Evolutionary conservation across 2,329 filamentous ascomycete species (phyloP), one percentile per base, ranked within the genome.

Genomic region (Mycosphaerelloides madeirae): DNA sequence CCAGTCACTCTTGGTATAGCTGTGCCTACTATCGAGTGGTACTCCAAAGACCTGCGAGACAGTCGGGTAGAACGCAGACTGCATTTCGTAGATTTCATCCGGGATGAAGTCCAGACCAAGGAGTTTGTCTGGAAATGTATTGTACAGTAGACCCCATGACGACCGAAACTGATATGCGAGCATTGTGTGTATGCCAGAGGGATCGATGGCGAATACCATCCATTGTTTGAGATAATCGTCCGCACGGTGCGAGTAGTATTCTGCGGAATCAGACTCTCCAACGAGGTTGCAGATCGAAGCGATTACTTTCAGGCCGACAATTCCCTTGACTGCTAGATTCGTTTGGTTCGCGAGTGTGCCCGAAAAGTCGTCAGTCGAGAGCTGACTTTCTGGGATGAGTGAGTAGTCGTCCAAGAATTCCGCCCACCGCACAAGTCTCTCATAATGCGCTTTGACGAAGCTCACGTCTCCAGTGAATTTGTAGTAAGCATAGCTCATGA

Each of bases 281-380:
- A 48, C 22, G 3, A 31, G 18, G 12, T 39, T 16, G 31, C 46
- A 41, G 32, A 48, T 48, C 16, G 38, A 13, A 22, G 54, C 42
- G 51, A 60, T 60, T 12, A 55, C 63, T 3, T 56, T 44, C 43
- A 76, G 60, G 18, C 65, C 66, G 11, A 55, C 43, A 12, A 49
- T 40, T 1, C 50, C 49, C 40, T 55, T 52, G 29, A 56, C 46
- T 1, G 50, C 53, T 7, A 56, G 63, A 29, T 66, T 67, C 13
- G 69, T 69, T 34, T 73, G 52, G 14, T 67, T 66, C 6, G 74
- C 66, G 48, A 79, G 74, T 13, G 67, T 63, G 2, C 72, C 63
- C 71, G 79, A 79, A 22, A 76, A 76, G 53, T 74, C 67, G 40
- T 79, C 73, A 16, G 74, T 76, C 49, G 78, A 76, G 43, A 79